Conservation (phyloP, 192 early-diverging fungal species). For the Coemansia sp. region DNA sequence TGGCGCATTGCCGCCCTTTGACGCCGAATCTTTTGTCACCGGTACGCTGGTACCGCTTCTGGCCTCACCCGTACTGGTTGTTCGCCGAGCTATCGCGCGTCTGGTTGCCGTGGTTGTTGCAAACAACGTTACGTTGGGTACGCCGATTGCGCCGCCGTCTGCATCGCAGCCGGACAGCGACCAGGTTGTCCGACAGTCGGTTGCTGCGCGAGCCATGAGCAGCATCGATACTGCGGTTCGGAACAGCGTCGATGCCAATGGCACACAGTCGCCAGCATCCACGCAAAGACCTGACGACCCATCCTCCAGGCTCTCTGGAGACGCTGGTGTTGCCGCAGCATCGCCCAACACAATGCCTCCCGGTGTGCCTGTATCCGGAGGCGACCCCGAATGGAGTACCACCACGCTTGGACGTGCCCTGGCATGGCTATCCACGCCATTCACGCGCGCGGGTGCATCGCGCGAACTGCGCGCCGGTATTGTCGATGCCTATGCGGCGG, state of each 20-base stretch:
- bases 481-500: constrained; percentile 72
- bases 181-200: not conserved
- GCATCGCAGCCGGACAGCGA: not conserved
- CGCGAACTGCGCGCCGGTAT: constrained; percentile 76
- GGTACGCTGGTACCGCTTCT: constrained; percentile 20
- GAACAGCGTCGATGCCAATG: constrained; percentile 11
- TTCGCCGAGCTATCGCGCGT: constrained; percentile 30
- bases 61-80: constrained; percentile 25
- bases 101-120: constrained; percentile 36
- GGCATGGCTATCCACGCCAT: constrained; percentile 60
- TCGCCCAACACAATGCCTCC: not conserved
- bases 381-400: constrained; percentile 26
- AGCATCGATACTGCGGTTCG: constrained; percentile 2
- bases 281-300: not conserved
- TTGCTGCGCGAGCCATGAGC: constrained; percentile 1
- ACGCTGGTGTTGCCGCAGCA: no score
- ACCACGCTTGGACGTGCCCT: constrained; percentile 73
- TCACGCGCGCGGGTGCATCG: constrained; percentile 61
- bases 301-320: not conserved
- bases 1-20: constrained; percentile 4
- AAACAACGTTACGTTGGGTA: constrained; percentile 2
- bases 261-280: not conserved
- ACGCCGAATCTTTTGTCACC: constrained; percentile 23
- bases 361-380: not conserved
- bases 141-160: not conserved